Evolutionary conservation across 2,329 filamentous ascomycete species (phyloP).

Genomic region (Stenocarpella maydis): DNA sequence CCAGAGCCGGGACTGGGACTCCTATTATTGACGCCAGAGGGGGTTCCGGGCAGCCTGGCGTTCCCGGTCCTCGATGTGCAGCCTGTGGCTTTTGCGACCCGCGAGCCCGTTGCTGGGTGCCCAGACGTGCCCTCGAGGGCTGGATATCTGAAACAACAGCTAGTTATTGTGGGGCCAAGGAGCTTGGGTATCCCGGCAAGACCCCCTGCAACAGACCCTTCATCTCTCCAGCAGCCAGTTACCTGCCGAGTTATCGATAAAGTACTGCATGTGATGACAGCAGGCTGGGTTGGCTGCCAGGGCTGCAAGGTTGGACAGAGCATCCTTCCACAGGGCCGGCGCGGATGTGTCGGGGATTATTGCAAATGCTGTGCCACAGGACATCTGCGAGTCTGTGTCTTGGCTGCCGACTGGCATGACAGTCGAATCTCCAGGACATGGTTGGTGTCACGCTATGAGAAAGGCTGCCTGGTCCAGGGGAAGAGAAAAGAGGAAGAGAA

Average conservation of each 20-base stretch:
- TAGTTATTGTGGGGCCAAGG: conserved; percentile 21
- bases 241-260: conserved; percentile 26
- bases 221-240: conserved; percentile 32
- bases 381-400: conserved; percentile 23
- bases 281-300: conserved; percentile 11
- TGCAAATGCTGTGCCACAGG: conserved; percentile 17
- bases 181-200: conserved; percentile 24
- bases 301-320: conserved; percentile 11
- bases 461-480: not conserved
- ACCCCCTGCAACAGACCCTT: conserved; percentile 28
- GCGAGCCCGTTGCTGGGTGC: not conserved
- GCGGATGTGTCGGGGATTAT: conserved; percentile 15
- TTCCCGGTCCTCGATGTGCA: not conserved
- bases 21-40: conserved; percentile 10
- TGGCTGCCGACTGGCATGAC: conserved; percentile 26
- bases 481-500: not conserved
- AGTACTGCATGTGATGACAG: conserved; percentile 18
- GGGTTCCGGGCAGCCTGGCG: not conserved
- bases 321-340: not conserved
- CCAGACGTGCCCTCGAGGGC: not conserved
- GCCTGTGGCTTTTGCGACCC: not conserved
- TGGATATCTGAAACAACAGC: conserved; percentile 22
- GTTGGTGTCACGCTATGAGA: conserved; percentile 11
- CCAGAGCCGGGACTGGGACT: not conserved
- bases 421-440: conserved; percentile 21